phyloP scores from a whole-genome alignment of 1,139 yeast genomes.

The Wickerhamiella pararugosa region DNA sequence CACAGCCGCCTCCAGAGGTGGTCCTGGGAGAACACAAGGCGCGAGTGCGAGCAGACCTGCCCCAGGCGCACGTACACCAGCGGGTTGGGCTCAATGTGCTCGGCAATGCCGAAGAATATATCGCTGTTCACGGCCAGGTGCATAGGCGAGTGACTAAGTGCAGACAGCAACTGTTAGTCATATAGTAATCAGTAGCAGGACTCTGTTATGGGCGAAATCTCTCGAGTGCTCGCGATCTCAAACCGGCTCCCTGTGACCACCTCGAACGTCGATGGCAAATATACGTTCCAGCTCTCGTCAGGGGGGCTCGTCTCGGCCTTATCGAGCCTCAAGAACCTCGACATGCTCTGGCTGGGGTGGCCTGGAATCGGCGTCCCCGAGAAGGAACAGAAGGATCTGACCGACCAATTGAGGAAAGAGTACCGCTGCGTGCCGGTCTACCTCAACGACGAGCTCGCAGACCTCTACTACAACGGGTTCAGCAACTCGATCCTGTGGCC shows the following conservation, averaged over 20 bases:
- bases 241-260: conserved; percentile 89
- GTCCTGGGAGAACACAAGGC: neutral
- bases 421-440: conserved; percentile 88
- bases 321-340: conserved; percentile 73
- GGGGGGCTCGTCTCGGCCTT: conserved; percentile 96
- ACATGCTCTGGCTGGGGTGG: conserved; percentile 98
- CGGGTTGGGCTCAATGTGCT: neutral
- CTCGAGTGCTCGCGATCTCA: conserved; percentile 66
- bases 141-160: too few relatives aligned
- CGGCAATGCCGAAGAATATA: neutral
- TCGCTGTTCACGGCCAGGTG: too few relatives aligned
- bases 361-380: conserved; percentile 80
- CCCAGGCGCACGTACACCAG: neutral
- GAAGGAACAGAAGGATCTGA: conserved; percentile 54
- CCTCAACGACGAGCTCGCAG: conserved; percentile 78
- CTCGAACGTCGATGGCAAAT: conserved; percentile 47
- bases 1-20: neutral
- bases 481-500: conserved; percentile 94
- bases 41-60: neutral
- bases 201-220: neutral
- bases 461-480: conserved; percentile 91
- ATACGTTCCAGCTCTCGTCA: conserved; percentile 70
- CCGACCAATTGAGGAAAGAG: conserved; percentile 51
- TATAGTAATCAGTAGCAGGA: too few relatives aligned
- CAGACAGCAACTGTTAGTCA: too few relatives aligned